Base-by-base conservation (phyloP, 257 asterid species). In the Cordia subcordata region DNA sequence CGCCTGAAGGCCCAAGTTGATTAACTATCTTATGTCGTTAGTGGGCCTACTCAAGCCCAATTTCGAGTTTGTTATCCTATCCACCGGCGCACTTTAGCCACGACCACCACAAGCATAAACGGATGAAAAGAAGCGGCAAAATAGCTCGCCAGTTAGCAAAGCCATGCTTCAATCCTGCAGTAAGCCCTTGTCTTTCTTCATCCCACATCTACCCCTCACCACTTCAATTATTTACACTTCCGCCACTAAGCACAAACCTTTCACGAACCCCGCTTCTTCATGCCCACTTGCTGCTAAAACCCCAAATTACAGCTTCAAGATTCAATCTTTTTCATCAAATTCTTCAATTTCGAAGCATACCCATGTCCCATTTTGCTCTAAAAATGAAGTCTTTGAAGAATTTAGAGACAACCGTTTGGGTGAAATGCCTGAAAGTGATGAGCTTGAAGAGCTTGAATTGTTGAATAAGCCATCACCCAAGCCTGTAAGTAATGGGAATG, bases 391-490 rank as follows among this genome's bases (percentile, higher is more conserved):
- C 47, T 68, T 71, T 45, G 85, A 84, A 60, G 85, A 77, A 55
- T 68, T 53, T 35, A 61, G 55, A 67, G 82, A 68, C 13, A 50
- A 87, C 73, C 67, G 65, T 49, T 61, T 67, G 63, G 55, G 81
- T 55, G 64, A 51, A 56, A 23, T 54, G 72, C 69, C 69, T 55
- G 80, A 66, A 64, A 74, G 21, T 55, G 83, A 77, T 13, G 85
- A 77, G 35, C 8, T 66, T 15, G 90, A 83, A 40, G 95, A 75
- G 83, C 90, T 86, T 58, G 97, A 74, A 62, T 80, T 89, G 58
- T 94, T 72, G 8, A 68, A 73, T n/a, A n/a, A n/a, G n/a, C n/a
- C n/a, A n/a, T n/a, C n/a, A n/a, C n/a, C n/a, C 66, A 92, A 86
- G 82, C 99, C 99, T 63, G 42, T 21, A 52, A 20, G 57, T 17